A percentile compares a stretch with the other conserved stretches of the same genome.
phyloP scores from a whole-genome alignment of 2,329 filamentous ascomycete genomes.

The Colletotrichum sp. region DNA sequence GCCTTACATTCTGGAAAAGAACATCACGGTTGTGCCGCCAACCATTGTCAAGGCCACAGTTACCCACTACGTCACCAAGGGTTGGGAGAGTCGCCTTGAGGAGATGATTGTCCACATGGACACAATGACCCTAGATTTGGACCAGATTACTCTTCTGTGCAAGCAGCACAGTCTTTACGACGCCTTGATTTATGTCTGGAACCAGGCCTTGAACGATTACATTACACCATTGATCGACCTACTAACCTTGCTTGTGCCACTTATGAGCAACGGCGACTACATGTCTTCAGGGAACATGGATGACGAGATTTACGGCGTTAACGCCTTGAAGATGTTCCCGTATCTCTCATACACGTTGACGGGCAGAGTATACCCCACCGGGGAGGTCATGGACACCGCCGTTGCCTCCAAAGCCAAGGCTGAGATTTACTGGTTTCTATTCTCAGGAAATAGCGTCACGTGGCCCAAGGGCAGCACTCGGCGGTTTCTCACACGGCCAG shows the following conservation, averaged over 20 bases:
- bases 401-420: slow-evolving; percentile 80
- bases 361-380: slow-evolving; percentile 89
- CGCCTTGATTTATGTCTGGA: slow-evolving; percentile 97
- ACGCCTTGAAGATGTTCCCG: slow-evolving; percentile 90
- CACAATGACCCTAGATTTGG: slow-evolving; percentile 88
- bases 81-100: slow-evolving; percentile 80
- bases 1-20: slow-evolving; percentile 81
- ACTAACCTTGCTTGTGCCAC: slow-evolving; percentile 67
- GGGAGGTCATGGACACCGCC: slow-evolving; percentile 74
- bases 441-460: slow-evolving; percentile 78
- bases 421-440: slow-evolving; percentile 91
- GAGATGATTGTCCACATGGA: slow-evolving; percentile 95
- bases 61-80: slow-evolving; percentile 77
- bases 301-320: slow-evolving; percentile 67
- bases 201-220: slow-evolving; percentile 86
- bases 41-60: slow-evolving; percentile 87
- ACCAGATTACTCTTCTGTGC: slow-evolving; percentile 89
- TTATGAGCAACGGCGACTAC: slow-evolving; percentile 62
- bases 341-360: slow-evolving; percentile 94
- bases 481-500: slow-evolving; percentile 65
- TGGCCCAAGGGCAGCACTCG: slow-evolving; percentile 74
- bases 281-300: slow-evolving; percentile 60
- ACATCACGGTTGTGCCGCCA: slow-evolving; percentile 78
- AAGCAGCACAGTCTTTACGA: slow-evolving; percentile 93
- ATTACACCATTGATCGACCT: slow-evolving; percentile 90